Evolutionary conservation across 2,329 filamentous ascomycete species (phyloP).

Genomic region (Xylaria sp.): DNA sequence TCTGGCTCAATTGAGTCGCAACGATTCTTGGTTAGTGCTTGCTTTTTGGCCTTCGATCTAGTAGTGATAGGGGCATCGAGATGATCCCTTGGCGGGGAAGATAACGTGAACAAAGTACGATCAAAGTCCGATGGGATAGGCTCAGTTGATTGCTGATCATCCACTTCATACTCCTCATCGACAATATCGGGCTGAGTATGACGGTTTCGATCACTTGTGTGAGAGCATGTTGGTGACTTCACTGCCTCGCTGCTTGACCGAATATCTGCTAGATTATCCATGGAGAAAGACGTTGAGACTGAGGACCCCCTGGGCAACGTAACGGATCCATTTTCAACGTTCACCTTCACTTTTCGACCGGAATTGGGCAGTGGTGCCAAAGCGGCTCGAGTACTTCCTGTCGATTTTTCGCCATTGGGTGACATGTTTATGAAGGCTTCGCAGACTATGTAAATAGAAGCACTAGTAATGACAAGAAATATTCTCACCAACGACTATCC

Average conservation of each 20-base stretch:
- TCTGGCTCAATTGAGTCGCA: background rate
- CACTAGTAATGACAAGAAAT: background rate
- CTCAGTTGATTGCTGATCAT: constrained; percentile 13
- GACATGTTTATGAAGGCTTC: background rate
- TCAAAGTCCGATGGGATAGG: constrained; percentile 12
- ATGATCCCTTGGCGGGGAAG: background rate
- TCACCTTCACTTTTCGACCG: background rate
- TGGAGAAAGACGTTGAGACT: background rate
- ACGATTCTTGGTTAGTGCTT: background rate
- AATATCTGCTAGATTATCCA: background rate
- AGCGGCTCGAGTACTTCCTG: background rate
- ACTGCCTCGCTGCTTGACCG: background rate
- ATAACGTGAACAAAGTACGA: background rate
- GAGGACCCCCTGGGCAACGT: constrained; percentile 2
- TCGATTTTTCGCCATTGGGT: background rate
- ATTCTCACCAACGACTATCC: background rate
- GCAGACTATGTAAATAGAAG: background rate
- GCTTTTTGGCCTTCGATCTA: constrained; percentile 4
- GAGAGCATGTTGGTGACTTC: background rate
- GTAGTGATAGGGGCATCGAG: background rate
- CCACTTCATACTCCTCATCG: background rate
- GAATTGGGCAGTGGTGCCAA: background rate
- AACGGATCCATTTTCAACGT: background rate
- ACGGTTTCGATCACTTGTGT: background rate
- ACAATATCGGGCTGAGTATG: background rate